Evolutionary conservation across 768 basidiomycete species (phyloP).

Genomic region (Phaffia tasmanica): DNA sequence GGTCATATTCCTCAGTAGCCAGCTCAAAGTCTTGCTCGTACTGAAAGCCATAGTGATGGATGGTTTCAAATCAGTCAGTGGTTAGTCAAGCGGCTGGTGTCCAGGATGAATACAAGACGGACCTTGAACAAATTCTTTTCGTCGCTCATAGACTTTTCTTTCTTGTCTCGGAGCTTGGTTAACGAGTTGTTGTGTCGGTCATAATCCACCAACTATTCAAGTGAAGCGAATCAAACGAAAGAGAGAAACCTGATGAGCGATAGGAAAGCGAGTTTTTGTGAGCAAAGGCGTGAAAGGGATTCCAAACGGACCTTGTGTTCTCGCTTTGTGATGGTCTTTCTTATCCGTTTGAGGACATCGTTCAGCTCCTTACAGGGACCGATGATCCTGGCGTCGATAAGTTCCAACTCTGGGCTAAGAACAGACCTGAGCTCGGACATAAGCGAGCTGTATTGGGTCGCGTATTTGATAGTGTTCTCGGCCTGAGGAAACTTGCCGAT

Average conservation of each 20-base stretch:
- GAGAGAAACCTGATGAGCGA: neutral
- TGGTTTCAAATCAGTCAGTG: conserved; percentile 1
- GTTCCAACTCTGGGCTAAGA: conserved; percentile 79
- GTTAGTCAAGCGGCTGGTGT: neutral
- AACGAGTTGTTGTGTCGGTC: conserved; percentile 94
- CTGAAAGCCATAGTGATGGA: conserved; percentile 39
- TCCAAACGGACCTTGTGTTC: conserved; percentile 69
- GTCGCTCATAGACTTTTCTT: conserved; percentile 88
- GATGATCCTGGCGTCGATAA: conserved; percentile 75
- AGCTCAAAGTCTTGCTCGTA: conserved; percentile 92
- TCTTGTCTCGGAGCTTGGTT: conserved; percentile 93
- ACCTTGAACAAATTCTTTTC: conserved; percentile 98
- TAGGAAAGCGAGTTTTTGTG: neutral
- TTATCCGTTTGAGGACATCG: conserved; percentile 68
- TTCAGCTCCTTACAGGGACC: conserved; percentile 84
- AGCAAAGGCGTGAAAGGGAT: neutral
- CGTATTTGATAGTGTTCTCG: conserved; percentile 64
- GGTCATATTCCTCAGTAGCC: conserved; percentile 85
- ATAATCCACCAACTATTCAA: conserved; percentile 65
- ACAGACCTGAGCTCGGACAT: conserved; percentile 51
- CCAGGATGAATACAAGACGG: conserved; percentile 26
- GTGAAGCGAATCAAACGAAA: neutral
- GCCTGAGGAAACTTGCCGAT: conserved; percentile 66
- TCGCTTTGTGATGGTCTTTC: conserved; percentile 90
- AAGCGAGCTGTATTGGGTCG: conserved; percentile 55